Evolutionary conservation across 208 protist species (phyloP).

Genomic region (Crithidia bombi): DNA sequence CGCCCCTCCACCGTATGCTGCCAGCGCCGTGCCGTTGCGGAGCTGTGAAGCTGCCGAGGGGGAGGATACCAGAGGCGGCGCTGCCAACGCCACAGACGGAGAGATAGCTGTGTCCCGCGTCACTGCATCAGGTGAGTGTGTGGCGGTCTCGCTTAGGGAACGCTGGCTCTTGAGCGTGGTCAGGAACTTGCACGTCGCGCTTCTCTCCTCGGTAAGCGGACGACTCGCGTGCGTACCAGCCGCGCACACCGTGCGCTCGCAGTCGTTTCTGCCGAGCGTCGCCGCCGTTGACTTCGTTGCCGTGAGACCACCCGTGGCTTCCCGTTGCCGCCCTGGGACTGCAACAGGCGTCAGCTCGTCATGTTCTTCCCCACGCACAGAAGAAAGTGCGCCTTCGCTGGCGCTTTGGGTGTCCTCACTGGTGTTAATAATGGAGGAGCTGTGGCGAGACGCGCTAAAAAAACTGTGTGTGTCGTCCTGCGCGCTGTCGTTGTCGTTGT

Average conservation of each 20-base stretch:
- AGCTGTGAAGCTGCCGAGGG: not conserved
- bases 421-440: conserved; percentile 28
- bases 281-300: not conserved
- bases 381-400: conserved; percentile 12
- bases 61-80: not conserved
- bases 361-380: conserved; percentile 8
- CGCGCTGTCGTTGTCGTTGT: conserved; percentile 17
- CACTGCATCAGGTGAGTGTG: not conserved
- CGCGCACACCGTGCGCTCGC: not conserved
- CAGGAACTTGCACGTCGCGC: not conserved
- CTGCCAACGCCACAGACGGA: not conserved
- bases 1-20: not conserved
- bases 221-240: not conserved
- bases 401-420: conserved; percentile 20
- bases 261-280: not conserved
- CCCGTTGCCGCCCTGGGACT: not conserved
- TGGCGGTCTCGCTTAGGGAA: not conserved
- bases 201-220: not conserved
- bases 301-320: not conserved
- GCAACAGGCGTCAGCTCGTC: not conserved
- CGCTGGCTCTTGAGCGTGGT: conserved; percentile 4
- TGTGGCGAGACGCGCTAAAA: conserved; percentile 23
- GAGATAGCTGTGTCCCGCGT: not conserved
- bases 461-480: conserved; percentile 18
- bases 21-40: not conserved